Evolutionary conservation across 192 early-diverging fungal genomes (phyloP), one percentile per base, ranked within the genome.

Genomic region (Dissophora globulifera): DNA sequence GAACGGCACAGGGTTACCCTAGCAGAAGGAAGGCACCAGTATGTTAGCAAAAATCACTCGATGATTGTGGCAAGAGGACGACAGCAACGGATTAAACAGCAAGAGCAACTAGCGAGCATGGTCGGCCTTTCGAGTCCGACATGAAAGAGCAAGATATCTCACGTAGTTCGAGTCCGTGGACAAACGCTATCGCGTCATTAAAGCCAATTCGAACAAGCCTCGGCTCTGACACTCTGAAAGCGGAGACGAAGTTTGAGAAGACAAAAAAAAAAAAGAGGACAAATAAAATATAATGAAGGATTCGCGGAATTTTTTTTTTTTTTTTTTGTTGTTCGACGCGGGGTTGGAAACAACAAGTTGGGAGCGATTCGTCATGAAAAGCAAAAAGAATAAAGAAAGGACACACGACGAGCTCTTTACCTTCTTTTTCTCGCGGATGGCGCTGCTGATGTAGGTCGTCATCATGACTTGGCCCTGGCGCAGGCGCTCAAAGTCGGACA

Each of bases 381-480:
- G 20, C 13, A 56, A 56, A 20, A 43, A 58, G 4, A 43, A 58
- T 27, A 45, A 6, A 45, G 45, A 22, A 12, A 58, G 13, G 17
- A 7, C 1, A 16, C 9, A 19, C 16, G 16, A 38, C 53, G 8
- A 26, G 19, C 8, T 17, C 35, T 38, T 55, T 74, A 74, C 70
- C 62, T 59, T 46, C 48, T 59, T 64, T 50, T 65, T 74, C 54
- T 65, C 62, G 12, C 50, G 53, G 43, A 74, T 74, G 23, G 70
- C 61, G 40, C 70, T 74, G 55, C 62, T 42, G 32, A 74, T 74
- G 32, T 65, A 74, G 3, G 70, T 53, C 4, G 70, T 74, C 70
- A 74, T 74, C 70, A 74, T 58, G 30, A 58, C 27, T 40, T 59
- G 57, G 25, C 61, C 32, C 48, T 74, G 70, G 38, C 70, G 70